Evolutionary conservation across 441 rosid species (phyloP).

Genomic region (Bocquillonia castaneifolia): DNA sequence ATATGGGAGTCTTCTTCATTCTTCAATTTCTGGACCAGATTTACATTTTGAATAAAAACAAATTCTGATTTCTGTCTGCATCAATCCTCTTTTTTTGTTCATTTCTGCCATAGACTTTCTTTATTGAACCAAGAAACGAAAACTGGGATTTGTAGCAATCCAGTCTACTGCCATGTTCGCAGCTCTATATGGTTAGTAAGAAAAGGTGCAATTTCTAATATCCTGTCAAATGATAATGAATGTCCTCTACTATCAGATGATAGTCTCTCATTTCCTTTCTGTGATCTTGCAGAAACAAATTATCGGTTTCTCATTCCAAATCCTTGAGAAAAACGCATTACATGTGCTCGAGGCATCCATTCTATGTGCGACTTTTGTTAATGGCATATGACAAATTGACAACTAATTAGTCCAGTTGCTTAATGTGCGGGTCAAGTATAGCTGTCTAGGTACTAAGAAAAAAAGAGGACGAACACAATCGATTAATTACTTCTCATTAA

Average conservation of each 20-base stretch:
- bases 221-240: no score
- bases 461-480: neutral
- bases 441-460: neutral
- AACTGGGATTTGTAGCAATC: no score
- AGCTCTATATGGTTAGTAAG: no score
- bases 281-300: no score
- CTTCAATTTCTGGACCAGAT: neutral
- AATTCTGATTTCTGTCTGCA: neutral
- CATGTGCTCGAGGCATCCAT: neutral
- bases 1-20: no score
- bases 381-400: neutral
- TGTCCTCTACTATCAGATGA: no score
- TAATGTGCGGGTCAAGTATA: slow-evolving; percentile 20
- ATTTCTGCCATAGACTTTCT: neutral
- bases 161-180: no score
- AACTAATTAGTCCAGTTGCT: neutral
- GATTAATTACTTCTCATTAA: no score
- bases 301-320: neutral
- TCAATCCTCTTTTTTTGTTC: no score
- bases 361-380: neutral
- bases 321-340: neutral
- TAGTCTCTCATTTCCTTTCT: no score
- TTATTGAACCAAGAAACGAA: no score
- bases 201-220: no score
- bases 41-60: neutral